Evolutionary conservation across 2,329 filamentous ascomycete genomes (phyloP).

Genomic region (Drechslerella coelobrocha): DNA sequence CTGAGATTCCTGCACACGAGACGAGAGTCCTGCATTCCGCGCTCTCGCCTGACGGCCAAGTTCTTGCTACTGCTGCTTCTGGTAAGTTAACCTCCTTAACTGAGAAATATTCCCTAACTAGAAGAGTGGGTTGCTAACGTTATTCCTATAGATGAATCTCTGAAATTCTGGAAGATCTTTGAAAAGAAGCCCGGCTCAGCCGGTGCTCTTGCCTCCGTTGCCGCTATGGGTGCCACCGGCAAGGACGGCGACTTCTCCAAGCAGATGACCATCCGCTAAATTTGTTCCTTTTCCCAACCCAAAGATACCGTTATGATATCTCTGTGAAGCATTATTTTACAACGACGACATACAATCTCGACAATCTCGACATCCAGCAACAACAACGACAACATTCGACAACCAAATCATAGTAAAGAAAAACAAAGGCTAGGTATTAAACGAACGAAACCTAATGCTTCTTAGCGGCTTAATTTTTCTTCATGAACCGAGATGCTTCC

Average conservation of each 20-base stretch:
- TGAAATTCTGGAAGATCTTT: constrained; percentile 99
- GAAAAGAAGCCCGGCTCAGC: constrained; percentile 90
- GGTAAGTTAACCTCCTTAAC: constrained; percentile 60
- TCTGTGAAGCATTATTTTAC: background rate
- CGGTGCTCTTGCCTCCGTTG: constrained; percentile 60
- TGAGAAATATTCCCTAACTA: background rate
- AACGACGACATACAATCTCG: constrained; percentile 12
- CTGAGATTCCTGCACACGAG: constrained; percentile 97
- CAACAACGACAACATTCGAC: constrained; percentile 20
- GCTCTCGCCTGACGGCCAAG: constrained; percentile 95
- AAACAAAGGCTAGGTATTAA: constrained; percentile 50
- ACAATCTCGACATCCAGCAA: background rate
- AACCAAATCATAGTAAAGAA: constrained; percentile 1
- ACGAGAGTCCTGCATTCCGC: constrained; percentile 95
- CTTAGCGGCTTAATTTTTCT: constrained; percentile 38
- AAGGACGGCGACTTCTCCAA: constrained; percentile 80
- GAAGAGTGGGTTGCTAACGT: constrained; percentile 55
- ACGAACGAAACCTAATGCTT: constrained; percentile 31
- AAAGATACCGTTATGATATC: constrained; percentile 4
- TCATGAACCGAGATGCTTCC: constrained; percentile 44
- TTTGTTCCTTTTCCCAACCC: constrained; percentile 17
- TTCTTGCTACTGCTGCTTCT: constrained; percentile 82
- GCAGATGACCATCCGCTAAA: constrained; percentile 90
- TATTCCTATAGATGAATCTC: constrained; percentile 72
- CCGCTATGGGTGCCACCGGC: constrained; percentile 63